Conservation (phyloP, 2,329 filamentous ascomycete species). For the Penicillium sp. region DNA sequence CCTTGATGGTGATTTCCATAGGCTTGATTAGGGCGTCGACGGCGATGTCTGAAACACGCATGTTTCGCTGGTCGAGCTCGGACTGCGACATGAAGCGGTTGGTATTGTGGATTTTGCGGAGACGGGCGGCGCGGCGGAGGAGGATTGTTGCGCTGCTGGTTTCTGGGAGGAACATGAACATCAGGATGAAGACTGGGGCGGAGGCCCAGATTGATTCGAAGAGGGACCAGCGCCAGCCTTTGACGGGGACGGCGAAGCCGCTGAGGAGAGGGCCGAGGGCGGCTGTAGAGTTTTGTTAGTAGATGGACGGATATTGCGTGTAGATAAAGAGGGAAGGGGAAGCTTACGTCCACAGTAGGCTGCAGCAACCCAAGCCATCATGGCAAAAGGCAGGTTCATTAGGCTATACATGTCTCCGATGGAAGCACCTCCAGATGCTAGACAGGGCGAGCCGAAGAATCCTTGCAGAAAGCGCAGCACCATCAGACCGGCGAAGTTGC, state of each 20-base stretch:
- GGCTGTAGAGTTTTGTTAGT: constrained; percentile 20
- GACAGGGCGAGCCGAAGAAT: constrained; percentile 63
- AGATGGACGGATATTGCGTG: neutral
- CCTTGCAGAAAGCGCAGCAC: constrained; percentile 64
- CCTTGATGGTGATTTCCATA: constrained; percentile 59
- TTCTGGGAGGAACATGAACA: constrained; percentile 64
- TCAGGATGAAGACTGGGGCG: constrained; percentile 55
- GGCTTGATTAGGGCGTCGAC: constrained; percentile 40
- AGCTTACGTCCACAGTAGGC: constrained; percentile 40
- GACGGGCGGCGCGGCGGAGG: constrained; percentile 57
- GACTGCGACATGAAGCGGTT: constrained; percentile 56
- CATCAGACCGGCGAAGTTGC: constrained; percentile 62
- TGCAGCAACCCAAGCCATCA: constrained; percentile 57
- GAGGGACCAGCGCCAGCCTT: constrained; percentile 57
- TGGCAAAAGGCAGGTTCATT: constrained; percentile 56
- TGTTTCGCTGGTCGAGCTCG: constrained; percentile 57
- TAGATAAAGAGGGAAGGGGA: too few relatives aligned
- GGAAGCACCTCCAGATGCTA: constrained; percentile 56
- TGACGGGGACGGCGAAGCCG: constrained; percentile 55
- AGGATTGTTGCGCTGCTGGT: constrained; percentile 61
- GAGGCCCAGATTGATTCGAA: constrained; percentile 62
- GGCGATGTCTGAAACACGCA: constrained; percentile 15
- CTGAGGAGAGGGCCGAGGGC: constrained; percentile 63
- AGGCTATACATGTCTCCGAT: constrained; percentile 51
- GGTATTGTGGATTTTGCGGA: constrained; percentile 61